Evolutionary conservation across 140 eudicot species (phyloP), one percentile per base, ranked within the genome.

Genomic region (Ambrosia hybrid): DNA sequence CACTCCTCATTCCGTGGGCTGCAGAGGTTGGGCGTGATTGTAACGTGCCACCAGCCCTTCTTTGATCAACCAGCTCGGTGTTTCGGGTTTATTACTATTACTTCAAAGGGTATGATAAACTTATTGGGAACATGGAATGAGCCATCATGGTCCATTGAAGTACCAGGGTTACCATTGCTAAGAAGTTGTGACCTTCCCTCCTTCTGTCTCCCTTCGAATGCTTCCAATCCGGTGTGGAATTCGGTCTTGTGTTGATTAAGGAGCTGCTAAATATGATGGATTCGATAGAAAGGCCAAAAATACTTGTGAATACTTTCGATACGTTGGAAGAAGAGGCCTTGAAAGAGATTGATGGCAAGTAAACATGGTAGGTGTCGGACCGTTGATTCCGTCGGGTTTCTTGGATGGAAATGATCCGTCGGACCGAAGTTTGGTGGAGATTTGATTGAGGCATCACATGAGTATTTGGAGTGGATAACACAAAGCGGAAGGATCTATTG

Each of bases 1-100:
- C 83, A 13, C 73, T 80, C 4, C 79, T 88, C 3, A 66, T 88
- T 34, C 81, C 88, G 1, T 88, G 95, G 95, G 95, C 79, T 0
- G 85, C 79, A 0, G 75, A 41, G 73, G 88, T 85, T 65, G 95
- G 85, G 34, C 79, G 76, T 72, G 79, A 70, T 2, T 26, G 16
- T 16, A 78, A 85, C 51, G 41, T 85, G 15, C 85, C 83, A 26
- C 79, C 87, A 4, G 85, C 87, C 0, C 67, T 85, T 13, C 90
- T 85, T 7, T 85, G 87, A 83, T 6, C 90, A 85, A 73, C 85
- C 86, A 0, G 85, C 90, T 62, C 79, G 0, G 79, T 82, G 0
- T 61, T 82, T 9, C 74, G 77, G 11, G 10, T 85, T 46, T 82
- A 85, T 63, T 82, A 85, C 55, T 73, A 79, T 52, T 85, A 78